Conservation (phyloP, 345 rosid species). For the Populus simonii region DNA sequence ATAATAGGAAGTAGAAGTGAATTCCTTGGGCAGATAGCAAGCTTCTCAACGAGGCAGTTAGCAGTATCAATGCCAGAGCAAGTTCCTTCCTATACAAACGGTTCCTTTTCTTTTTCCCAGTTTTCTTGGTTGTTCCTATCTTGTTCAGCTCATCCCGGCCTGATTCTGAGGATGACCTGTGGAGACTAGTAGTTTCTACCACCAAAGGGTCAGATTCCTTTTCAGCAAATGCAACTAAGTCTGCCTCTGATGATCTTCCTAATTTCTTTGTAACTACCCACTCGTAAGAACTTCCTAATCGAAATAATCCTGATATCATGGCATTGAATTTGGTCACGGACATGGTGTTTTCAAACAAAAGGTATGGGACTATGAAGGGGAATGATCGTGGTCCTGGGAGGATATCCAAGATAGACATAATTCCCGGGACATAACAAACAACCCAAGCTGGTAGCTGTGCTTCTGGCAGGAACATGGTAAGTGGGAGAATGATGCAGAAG, state of each 20-base stretch:
- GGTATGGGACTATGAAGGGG: slow-evolving; percentile 88
- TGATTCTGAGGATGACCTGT: slow-evolving; percentile 65
- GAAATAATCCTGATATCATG: slow-evolving; percentile 86
- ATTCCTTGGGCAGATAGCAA: slow-evolving; percentile 85
- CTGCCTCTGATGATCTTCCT: slow-evolving; percentile 92
- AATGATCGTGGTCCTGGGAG: slow-evolving; percentile 83
- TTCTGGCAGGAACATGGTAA: slow-evolving; percentile 88
- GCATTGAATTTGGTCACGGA: slow-evolving; percentile 95
- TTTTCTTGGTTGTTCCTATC: slow-evolving; percentile 48
- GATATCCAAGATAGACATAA: slow-evolving; percentile 81
- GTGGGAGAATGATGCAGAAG: slow-evolving; percentile 87
- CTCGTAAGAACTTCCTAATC: slow-evolving; percentile 78
- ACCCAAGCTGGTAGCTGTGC: slow-evolving; percentile 93
- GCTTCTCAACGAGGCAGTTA: slow-evolving; percentile 72
- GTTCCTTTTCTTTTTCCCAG: slow-evolving; percentile 44
- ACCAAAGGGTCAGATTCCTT: slow-evolving; percentile 47
- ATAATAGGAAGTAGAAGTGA: slow-evolving; percentile 83
- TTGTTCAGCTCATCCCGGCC: slow-evolving; percentile 60
- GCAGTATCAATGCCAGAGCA: slow-evolving; percentile 59
- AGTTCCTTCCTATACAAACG: slow-evolving; percentile 71
- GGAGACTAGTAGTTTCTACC: slow-evolving; percentile 29
- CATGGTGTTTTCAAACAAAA: slow-evolving; percentile 96
- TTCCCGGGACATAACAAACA: slow-evolving; percentile 78
- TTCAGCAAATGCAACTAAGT: slow-evolving; percentile 65
- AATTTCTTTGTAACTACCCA: slow-evolving; percentile 91